Conservation (phyloP, 768 basidiomycete species). For the Cyclocybe cylindracea region DNA sequence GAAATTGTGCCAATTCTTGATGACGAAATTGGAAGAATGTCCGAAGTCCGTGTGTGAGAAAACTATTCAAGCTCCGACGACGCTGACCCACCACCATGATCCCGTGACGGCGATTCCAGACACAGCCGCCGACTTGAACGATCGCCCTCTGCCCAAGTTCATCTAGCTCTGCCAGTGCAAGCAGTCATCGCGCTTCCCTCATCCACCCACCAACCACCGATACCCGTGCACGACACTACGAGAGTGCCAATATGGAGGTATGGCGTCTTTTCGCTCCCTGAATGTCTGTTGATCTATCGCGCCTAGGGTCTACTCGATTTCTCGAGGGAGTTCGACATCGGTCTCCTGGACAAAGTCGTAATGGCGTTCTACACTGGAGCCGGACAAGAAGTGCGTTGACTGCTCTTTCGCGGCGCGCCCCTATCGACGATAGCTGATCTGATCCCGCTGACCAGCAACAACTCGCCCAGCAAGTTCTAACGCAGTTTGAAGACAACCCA, state of each 20-base stretch:
- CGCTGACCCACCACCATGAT: slow-evolving; percentile 25
- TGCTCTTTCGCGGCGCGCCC: slow-evolving; percentile 8
- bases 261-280: slow-evolving; percentile 14
- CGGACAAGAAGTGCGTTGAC: slow-evolving; percentile 71
- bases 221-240: slow-evolving; percentile 13
- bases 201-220: slow-evolving; percentile 17
- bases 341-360: slow-evolving; percentile 90
- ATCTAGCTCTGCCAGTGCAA: slow-evolving; percentile 21
- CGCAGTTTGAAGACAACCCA: slow-evolving; percentile 94
- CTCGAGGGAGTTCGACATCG: slow-evolving; percentile 90
- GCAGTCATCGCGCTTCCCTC: slow-evolving; percentile 20
- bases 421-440: slow-evolving; percentile 22
- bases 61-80: slow-evolving; percentile 15
- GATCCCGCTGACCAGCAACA: slow-evolving; percentile 68
- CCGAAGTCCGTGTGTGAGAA: no score
- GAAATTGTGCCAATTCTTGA: no score
- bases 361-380: slow-evolving; percentile 87
- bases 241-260: slow-evolving; percentile 50
- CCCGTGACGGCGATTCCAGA: slow-evolving; percentile 27
- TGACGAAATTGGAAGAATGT: no score
- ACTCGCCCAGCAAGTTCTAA: slow-evolving; percentile 90
- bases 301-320: slow-evolving; percentile 87
- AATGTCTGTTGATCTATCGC: slow-evolving; percentile 21
- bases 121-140: slow-evolving; percentile 19
- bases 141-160: slow-evolving; percentile 49